phyloP scores from a whole-genome alignment of 345 rosid genomes.

The Salix exigua region DNA sequence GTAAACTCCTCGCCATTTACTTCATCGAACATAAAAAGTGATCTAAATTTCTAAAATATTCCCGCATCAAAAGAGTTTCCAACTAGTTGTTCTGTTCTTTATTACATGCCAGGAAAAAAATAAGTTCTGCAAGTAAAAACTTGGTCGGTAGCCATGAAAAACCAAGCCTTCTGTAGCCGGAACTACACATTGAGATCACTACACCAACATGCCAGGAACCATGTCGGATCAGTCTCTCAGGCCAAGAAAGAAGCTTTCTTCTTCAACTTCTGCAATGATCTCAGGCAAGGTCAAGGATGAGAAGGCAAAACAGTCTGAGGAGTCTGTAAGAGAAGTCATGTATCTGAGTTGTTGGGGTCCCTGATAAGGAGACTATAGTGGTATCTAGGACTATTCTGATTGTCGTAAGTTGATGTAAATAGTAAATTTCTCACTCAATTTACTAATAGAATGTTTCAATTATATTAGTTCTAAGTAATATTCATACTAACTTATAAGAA shows the following conservation, averaged over 20 bases:
- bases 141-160: conserved; percentile 36
- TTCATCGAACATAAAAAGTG: background rate
- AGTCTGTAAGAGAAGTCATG: conserved; percentile 15
- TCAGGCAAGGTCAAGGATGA: conserved; percentile 6
- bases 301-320: conserved; percentile 11
- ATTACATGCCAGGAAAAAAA: background rate
- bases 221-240: conserved; percentile 12
- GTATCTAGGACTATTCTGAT: background rate
- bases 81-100: no score
- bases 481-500: no score
- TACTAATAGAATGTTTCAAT: no score
- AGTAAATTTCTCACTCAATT: background rate
- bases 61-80: background rate
- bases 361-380: background rate
- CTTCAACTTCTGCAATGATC: conserved; percentile 4
- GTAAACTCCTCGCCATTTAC: background rate
- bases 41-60: background rate
- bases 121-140: conserved; percentile 36
- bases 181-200: conserved; percentile 21
- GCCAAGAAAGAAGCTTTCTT: conserved; percentile 16
- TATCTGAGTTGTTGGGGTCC: conserved; percentile 27
- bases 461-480: no score
- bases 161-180: conserved; percentile 42
- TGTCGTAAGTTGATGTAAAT: background rate
- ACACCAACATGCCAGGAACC: conserved; percentile 18